Evolutionary conservation across 148 eudicot genomes (phyloP).

Genomic region (Camellia granthamiana): DNA sequence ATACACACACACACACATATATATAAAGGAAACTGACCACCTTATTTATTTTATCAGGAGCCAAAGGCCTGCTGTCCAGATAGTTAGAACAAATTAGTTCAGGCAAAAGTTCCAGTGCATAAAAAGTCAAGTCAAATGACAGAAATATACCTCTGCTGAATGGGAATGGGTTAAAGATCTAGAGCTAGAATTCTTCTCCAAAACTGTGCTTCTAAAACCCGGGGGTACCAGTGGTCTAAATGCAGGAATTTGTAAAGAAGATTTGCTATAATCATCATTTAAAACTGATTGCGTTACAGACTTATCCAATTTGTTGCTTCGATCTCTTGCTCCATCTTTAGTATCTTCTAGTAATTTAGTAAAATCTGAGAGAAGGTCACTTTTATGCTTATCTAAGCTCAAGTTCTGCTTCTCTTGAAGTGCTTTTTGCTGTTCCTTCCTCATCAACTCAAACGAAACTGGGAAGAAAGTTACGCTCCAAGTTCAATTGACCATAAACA

Average conservation of each 20-base stretch:
- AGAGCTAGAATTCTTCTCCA: conserved; percentile 55
- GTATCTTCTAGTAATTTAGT: conserved; percentile 34
- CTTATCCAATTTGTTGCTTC: conserved; percentile 35
- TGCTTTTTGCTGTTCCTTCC: conserved; percentile 88
- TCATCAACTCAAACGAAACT: conserved; percentile 95
- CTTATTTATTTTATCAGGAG: background rate
- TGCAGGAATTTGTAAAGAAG: conserved; percentile 49
- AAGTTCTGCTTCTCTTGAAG: conserved; percentile 76
- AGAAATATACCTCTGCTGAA: conserved; percentile 45
- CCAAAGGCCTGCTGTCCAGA: background rate
- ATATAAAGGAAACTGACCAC: too few species aligned
- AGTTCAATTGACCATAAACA: background rate
- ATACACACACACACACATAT: too few species aligned
- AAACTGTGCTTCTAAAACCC: conserved; percentile 61
- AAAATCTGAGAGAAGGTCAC: conserved; percentile 31
- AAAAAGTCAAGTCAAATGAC: background rate
- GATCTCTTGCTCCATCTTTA: conserved; percentile 29
- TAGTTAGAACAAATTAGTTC: background rate
- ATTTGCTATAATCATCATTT: conserved; percentile 49
- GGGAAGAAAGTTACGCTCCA: conserved; percentile 4
- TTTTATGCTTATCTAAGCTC: conserved; percentile 48
- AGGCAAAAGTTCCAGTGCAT: background rate
- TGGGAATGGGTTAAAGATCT: conserved; percentile 38
- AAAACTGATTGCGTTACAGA: conserved; percentile 28
- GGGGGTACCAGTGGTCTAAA: conserved; percentile 93